Base-by-base conservation (phyloP, 257 asterid genomes). In the Cynanchum wilfordii region DNA sequence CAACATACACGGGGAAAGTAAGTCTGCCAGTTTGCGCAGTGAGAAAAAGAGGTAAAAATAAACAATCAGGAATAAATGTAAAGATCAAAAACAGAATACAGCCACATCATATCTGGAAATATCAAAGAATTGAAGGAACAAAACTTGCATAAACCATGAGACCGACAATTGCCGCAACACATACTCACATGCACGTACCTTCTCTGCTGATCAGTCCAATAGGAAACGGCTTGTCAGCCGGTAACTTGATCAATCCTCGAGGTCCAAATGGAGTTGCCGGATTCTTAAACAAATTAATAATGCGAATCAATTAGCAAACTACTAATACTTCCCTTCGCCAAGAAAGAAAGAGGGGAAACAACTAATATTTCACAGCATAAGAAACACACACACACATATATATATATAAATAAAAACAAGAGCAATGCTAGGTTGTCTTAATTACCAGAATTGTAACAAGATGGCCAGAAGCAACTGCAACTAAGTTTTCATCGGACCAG, bases 401-500 rank as follows among this genome's bases (percentile, higher is more conserved):
- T n/a, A n/a, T 47, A 40, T 3, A 42, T 6, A 27, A 72, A 7
- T 12, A 49, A 9, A 42, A 24, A 12, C 40, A 72, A 72, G 12
- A 72, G 15, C 8, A 44, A 58, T n/a, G 29, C 24, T 13, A 29
- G 20, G 49, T 52, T 4, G 62, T 30, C 62, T 16, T 25, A 30
- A 22, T 64, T 78, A 90, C 97, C 96, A 94, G 79, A 59, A 94
- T 86, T 2, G 89, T 72, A 70, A 91, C 90, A 45, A 79, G 74
- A 40, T 66, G 86, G 74, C 89, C 88, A 70, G 88, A 86, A 44
- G 99, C 96, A 59, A 89, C 94, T 5, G 98, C 99, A 73, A 91
- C 77, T 77, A 94, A 69, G 83, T 94, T 94, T 59, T 91, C 98
- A 16, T 88, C 96, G 1, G 99, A 94, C 99, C 99, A 94, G 57